Evolutionary conservation across 495 filamentous ascomycete genomes (phyloP), one percentile per base, ranked within the genome.

Genomic region (Tetracladium marchalianum): DNA sequence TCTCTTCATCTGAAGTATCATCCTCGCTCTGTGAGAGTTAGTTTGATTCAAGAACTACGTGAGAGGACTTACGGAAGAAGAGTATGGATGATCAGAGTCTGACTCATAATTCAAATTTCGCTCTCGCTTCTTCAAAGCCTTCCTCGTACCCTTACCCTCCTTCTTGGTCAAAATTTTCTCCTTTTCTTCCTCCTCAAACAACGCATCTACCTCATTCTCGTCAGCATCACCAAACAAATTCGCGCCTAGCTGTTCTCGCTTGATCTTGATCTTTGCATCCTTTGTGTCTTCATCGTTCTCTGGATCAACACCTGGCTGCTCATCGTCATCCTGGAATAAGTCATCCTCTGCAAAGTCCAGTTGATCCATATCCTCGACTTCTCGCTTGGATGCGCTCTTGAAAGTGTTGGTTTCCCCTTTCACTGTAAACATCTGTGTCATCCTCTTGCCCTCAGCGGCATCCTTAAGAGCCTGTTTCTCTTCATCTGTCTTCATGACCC

Each of bases 161-260:
- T 79, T 73, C 54, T 80, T 80, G 22, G 73, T 67, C 51, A 79
- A 73, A 46, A 82, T 73, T 49, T 79, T 79, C 39, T 86, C 82
- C 55, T 71, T 72, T 62, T 81, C 73, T 56, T 83, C 72, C 50
- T 82, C 75, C 10, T 74, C 58, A 61, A 92, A 85, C 57, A 90
- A 83, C 42, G 80, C 69, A 43, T 96, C 88, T 32, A 87, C 85
- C 49, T 95, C 85, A 44, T 81, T 78, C 61, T 96, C 87, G 15
- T 93, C 80, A 52, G 84, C 87, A 11, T 86, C 67, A 47, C 84
- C 82, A 52, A 95, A 95, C 6, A 90, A 66, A 55, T 95, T 94
- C 11, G 92, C 90, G 47, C 77, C 78, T 27, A 90, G 68, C 54
- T 92, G 87, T 56, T 98, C 90, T 32, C 85, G 78, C 50, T 90